Base-by-base conservation (phyloP, 2,329 filamentous ascomycete genomes). In the Hypoxylon sp. region DNA sequence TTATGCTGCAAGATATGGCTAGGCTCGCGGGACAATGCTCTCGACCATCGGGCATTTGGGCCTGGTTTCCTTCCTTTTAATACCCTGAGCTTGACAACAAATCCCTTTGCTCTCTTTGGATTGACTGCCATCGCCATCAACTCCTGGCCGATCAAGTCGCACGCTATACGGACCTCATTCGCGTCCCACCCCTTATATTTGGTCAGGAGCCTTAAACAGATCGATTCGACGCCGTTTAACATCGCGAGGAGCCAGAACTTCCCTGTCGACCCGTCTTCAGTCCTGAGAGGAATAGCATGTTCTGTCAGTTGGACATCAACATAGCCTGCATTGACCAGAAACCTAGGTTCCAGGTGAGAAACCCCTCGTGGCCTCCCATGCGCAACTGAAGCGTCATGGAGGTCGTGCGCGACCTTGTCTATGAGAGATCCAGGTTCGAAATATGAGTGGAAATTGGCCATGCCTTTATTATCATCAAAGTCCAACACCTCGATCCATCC, bases 401-500 rank as follows among this genome's bases (percentile, higher is more conserved):
- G 70, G 50, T 85, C 84, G 5, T 72, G 70, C 16, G 76, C 73
- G 2, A 86, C 69, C 41, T 76, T 71, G 63, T 81, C 80, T 46
- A 84, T 78, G n/a, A 82, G 72, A 1, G 84, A 85, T 14, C 80
- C 80, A 0, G 80, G 73, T 1, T 82, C 76, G 60, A 85, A 86
- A 52, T 76, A 75, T 3, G 76, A 74, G 39, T 79, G 70, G 29
- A 80, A 78, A 61, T 78, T 78, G 34, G 73, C 70, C 48, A 78
- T 71, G 3, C 77, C 76, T 32, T 81, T 80, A n/a, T 78, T 74
- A 55, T 83, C 81, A 67, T 86, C 83, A 70, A 84, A 84, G 69
- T 88, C 86, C 46, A 85, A 74, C 5, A 88, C 73, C 73, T 88
- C 85, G 43, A 88, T 81, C 82, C 83, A 88, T 12, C 85, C 86